These are phyloP conservation scores for Betula pendula DNA, from an alignment of 306 rosid genomes.

Conservation along the genomic window DNA sequence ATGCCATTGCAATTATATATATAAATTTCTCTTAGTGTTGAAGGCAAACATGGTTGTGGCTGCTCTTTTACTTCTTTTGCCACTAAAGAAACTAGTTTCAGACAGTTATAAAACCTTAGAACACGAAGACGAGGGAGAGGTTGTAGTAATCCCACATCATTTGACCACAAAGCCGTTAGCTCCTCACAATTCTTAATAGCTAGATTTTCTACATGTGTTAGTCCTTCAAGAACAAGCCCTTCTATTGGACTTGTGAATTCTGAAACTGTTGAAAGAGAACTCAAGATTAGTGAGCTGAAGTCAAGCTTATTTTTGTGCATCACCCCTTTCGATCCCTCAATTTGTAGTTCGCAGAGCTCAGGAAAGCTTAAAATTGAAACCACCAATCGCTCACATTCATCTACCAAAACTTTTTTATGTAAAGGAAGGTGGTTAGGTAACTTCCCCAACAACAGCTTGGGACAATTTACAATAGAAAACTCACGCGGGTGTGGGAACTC, in stretches of 20 bases:
- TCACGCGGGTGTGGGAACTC: background rate
- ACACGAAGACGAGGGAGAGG: background rate
- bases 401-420: background rate
- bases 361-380: constrained; percentile 5
- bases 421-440: constrained; percentile 10
- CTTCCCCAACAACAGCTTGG: background rate
- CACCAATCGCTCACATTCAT: background rate
- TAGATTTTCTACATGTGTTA: background rate
- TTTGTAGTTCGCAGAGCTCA: background rate
- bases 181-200: background rate
- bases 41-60: background rate
- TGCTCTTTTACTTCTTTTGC: background rate
- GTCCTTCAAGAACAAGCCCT: background rate
- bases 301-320: background rate
- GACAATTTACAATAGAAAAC: background rate
- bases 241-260: background rate
- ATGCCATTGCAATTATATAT: background rate
- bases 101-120: background rate
- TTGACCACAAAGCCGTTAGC: background rate
- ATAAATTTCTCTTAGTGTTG: background rate
- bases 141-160: background rate
- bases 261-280: background rate
- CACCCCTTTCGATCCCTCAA: background rate
- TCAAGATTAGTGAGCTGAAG: background rate
- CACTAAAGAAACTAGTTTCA: background rate